These are phyloP conservation scores for Zygoascus sp. DNA, from an alignment of 1,139 yeast species.

Conservation along the genomic window DNA sequence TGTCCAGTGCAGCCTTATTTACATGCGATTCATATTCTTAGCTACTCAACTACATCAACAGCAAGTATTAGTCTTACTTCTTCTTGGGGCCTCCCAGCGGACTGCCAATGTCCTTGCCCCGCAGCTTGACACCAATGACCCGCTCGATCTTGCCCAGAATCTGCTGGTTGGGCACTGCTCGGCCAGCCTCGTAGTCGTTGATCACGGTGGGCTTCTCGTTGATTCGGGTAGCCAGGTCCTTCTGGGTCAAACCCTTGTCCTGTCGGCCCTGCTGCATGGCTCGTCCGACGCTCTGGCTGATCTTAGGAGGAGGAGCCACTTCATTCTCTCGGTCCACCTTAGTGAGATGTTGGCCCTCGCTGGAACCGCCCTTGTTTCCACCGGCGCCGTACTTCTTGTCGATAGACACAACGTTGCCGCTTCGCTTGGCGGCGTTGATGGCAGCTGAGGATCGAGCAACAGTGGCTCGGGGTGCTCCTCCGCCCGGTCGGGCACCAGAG, in stretches of 20 bases:
- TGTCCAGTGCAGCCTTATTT: too few species aligned
- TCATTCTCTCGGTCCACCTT: slow-evolving; percentile 92
- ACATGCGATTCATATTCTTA: neutral
- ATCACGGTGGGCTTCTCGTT: slow-evolving; percentile 94
- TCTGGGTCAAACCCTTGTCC: slow-evolving; percentile 86
- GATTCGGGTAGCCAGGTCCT: slow-evolving; percentile 91
- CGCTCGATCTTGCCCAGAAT: slow-evolving; percentile 87
- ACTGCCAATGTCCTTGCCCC: slow-evolving; percentile 94
- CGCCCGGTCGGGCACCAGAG: slow-evolving; percentile 58
- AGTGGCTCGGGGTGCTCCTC: slow-evolving; percentile 80
- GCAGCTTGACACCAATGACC: slow-evolving; percentile 86
- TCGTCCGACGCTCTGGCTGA: slow-evolving; percentile 80
- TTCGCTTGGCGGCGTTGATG: slow-evolving; percentile 89
- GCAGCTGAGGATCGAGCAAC: slow-evolving; percentile 77
- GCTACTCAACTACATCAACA: neutral
- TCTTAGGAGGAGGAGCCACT: slow-evolving; percentile 86
- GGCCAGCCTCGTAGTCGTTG: slow-evolving; percentile 95
- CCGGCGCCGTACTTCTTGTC: slow-evolving; percentile 88
- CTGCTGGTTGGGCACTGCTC: slow-evolving; percentile 96
- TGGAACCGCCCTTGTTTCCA: slow-evolving; percentile 57
- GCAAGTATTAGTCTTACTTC: slow-evolving; percentile 30
- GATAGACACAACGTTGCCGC: slow-evolving; percentile 81
- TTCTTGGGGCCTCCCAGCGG: slow-evolving; percentile 77
- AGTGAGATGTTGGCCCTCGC: slow-evolving; percentile 93
- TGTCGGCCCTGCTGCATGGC: slow-evolving; percentile 82